Evolutionary conservation across 2,329 filamentous ascomycete genomes (phyloP).

Genomic region (Colletotrichum magnum): DNA sequence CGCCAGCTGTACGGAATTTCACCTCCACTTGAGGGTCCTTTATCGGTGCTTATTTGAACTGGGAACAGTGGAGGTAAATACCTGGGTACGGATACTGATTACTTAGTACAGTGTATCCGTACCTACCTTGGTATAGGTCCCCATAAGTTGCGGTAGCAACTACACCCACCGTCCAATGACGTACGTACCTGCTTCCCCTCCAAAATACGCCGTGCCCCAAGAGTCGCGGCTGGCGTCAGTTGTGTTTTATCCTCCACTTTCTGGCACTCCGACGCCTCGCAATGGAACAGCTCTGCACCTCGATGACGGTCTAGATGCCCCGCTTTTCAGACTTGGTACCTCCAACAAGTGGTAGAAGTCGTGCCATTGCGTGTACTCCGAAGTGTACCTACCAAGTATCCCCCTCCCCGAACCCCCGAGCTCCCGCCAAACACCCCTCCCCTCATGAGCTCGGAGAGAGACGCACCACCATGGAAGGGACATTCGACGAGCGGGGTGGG

Average conservation of each 20-base stretch:
- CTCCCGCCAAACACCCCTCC: constrained; percentile 8
- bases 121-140: too few species aligned
- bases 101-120: too few species aligned
- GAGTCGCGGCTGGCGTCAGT: constrained; percentile 27
- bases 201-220: constrained; percentile 5
- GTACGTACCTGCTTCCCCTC: constrained; percentile 15
- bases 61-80: background rate
- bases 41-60: background rate
- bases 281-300: background rate
- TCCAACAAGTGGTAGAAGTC: background rate
- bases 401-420: constrained; percentile 40
- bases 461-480: constrained; percentile 10
- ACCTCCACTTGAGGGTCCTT: too few species aligned
- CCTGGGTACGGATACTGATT: too few species aligned
- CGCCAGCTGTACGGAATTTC: too few species aligned
- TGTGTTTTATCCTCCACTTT: constrained; percentile 25
- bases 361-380: background rate
- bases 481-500: constrained; percentile 29
- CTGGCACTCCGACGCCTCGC: constrained; percentile 15
- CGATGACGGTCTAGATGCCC: constrained; percentile 27
- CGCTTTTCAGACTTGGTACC: constrained; percentile 25
- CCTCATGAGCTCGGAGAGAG: too few species aligned
- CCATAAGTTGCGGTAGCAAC: too few species aligned
- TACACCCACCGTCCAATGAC: constrained; percentile 22
- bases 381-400: background rate